phyloP scores from a whole-genome alignment of 2,329 filamentous ascomycete species.

The Beauveria scarabaeidicola region DNA sequence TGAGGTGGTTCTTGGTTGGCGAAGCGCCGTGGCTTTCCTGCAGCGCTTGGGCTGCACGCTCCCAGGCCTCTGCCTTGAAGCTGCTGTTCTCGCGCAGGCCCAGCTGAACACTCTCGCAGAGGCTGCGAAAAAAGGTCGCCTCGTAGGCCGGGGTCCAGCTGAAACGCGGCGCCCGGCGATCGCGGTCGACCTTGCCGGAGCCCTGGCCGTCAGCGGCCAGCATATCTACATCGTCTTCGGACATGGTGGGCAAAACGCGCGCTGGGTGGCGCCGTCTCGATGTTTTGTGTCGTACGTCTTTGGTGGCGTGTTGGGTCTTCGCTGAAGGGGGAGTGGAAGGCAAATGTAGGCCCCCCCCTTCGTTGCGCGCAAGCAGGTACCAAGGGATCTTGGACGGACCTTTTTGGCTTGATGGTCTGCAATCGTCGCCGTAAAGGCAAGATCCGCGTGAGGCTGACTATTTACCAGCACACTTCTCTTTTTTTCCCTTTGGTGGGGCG shows the following conservation, averaged over 20 bases:
- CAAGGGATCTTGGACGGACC: background rate
- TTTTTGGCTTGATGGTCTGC: background rate
- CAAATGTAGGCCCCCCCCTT: constrained; percentile 9
- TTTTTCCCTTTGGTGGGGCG: constrained; percentile 1
- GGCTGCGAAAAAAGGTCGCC: constrained; percentile 51
- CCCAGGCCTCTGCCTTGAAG: constrained; percentile 55
- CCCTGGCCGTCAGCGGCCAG: constrained; percentile 27
- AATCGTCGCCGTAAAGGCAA: background rate
- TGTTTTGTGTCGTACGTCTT: background rate
- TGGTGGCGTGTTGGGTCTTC: background rate
- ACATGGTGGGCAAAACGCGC: constrained; percentile 20
- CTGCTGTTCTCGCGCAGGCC: constrained; percentile 50
- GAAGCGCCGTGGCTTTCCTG: constrained; percentile 47
- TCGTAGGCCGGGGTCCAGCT: constrained; percentile 53
- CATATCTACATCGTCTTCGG: constrained; percentile 31
- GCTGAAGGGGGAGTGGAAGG: constrained; percentile 8
- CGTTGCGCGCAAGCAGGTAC: constrained; percentile 10
- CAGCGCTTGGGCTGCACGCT: constrained; percentile 45
- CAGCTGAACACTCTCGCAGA: constrained; percentile 50
- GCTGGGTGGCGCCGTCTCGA: background rate
- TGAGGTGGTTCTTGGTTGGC: constrained; percentile 52
- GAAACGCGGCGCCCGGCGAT: constrained; percentile 43
- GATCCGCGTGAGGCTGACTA: background rate
- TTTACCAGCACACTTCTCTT: background rate
- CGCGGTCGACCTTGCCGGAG: constrained; percentile 27